Conservation (phyloP, 2,329 filamentous ascomycete genomes). For the Aspergillus sojae region DNA sequence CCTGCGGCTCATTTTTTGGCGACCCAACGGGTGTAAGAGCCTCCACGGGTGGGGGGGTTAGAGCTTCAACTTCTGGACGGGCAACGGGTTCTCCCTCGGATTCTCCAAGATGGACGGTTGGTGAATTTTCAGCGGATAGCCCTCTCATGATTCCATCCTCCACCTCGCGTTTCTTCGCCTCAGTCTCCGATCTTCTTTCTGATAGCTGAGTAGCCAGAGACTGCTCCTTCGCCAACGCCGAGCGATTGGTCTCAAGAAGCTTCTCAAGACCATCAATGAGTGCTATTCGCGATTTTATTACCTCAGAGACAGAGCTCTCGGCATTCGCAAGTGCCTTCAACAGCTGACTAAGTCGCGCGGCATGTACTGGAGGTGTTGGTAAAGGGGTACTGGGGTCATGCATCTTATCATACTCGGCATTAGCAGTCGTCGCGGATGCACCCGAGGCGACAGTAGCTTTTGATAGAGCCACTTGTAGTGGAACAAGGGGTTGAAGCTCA, state of each 20-base stretch:
- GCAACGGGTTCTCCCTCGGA: constrained; percentile 33
- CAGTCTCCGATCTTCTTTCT: constrained; percentile 70
- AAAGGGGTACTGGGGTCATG: constrained; percentile 69
- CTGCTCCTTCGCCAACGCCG: constrained; percentile 71
- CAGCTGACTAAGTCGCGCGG: constrained; percentile 84
- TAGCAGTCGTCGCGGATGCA: constrained; percentile 69
- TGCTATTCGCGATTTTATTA: constrained; percentile 78
- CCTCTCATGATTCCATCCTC: constrained; percentile 90
- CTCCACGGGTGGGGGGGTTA: constrained; percentile 76
- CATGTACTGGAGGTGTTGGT: constrained; percentile 86
- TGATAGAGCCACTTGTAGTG: constrained; percentile 71
- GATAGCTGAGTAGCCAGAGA: constrained; percentile 64
- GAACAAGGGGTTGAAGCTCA: constrained; percentile 75
- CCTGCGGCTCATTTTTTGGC: constrained; percentile 41
- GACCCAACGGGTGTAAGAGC: constrained; percentile 56
- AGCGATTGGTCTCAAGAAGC: constrained; percentile 73
- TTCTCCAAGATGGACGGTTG: constrained; percentile 47
- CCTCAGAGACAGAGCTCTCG: constrained; percentile 85
- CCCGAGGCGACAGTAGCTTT: constrained; percentile 73
- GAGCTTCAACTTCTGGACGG: constrained; percentile 79
- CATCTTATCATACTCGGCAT: constrained; percentile 81
- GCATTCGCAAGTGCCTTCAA: constrained; percentile 86
- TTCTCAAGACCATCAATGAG: constrained; percentile 82
- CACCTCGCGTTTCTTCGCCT: constrained; percentile 82
- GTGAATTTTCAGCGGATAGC: constrained; percentile 63